These are phyloP conservation scores for Lachancea quebecensis DNA, from an alignment of 805 yeast genomes.

Conservation along the genomic window DNA sequence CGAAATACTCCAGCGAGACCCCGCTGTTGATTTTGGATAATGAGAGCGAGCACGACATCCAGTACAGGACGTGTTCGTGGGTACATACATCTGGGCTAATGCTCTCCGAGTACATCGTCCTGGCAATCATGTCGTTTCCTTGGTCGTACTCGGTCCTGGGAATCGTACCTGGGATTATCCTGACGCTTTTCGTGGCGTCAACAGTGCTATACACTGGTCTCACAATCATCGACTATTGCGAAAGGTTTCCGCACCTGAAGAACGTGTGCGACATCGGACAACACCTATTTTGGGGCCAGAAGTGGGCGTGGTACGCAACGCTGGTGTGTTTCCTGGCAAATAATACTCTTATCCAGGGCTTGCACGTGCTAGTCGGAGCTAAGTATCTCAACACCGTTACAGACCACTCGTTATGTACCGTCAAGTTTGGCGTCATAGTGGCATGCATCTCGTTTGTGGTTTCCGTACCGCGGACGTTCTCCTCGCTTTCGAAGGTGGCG, in stretches of 20 bases:
- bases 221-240: conserved; percentile 49
- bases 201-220: conserved; percentile 50
- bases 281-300: conserved; percentile 44
- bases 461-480: conserved; percentile 51
- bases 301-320: conserved; percentile 51
- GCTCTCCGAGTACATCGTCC: conserved; percentile 53
- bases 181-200: conserved; percentile 45
- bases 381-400: conserved; percentile 51
- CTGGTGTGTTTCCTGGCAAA: conserved; percentile 48
- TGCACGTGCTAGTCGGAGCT: conserved; percentile 56
- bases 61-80: conserved; percentile 51
- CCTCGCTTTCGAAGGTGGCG: conserved; percentile 45
- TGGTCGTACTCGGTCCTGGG: conserved; percentile 59
- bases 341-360: conserved; percentile 51
- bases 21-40: conserved; percentile 9
- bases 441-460: conserved; percentile 43
- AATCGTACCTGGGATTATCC: conserved; percentile 48
- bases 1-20: conserved; percentile 2
- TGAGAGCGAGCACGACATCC: conserved; percentile 30
- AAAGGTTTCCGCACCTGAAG: conserved; percentile 43
- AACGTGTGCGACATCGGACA: conserved; percentile 56
- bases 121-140: conserved; percentile 61
- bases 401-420: conserved; percentile 43
- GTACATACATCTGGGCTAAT: conserved; percentile 52
- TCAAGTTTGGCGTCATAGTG: conserved; percentile 45